Base-by-base conservation (phyloP, 139 green algal genomes). In the Bryopsis sp. region DNA sequence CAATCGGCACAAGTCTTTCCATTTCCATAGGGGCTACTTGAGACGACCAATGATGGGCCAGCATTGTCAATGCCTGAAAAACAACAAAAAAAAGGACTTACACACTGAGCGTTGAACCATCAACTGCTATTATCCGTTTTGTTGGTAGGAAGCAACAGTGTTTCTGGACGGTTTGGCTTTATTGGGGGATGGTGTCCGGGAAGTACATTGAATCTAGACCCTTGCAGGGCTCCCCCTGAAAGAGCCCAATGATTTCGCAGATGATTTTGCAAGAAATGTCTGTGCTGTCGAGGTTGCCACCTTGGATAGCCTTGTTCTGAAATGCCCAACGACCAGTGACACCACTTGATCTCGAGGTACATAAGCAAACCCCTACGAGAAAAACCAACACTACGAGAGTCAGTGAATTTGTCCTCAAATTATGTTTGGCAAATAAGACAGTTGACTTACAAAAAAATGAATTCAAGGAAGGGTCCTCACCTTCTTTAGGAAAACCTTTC, bases 261-360 rank as follows among this genome's bases (percentile, higher is more conserved):
- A 54, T 54, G 43, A 54, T 54, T 26, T 19, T 26, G 15, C 43
- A 54, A 54, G 33, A 37, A 73, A 15, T n/a, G n/a, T n/a, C n/a
- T n/a, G n/a, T n/a, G n/a, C n/a, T n/a, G n/a, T n/a, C n/a, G n/a
- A n/a, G n/a, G n/a, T n/a, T 38, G 47, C 28, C 31, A 83, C 78
- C 74, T 87, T 86, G 62, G 74, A 80, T 8, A 89, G 67, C 6
- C 29, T 2, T 1, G 67, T 58, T 24, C 83, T 63, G 77, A 94
- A 94, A 50, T 85, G 83, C 39, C 84, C 79, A 31, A 89, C 81
- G 60, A 95, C 83, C 39, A 95, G 77, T 2, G 74, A 78, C 1
- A 70, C 78, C 66, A 92, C 74, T 65, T 95, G 82, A 32, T 92
- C 80, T 6, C 74, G 61, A 5, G 76, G 77, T 29, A 98, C 85